Percentiles rank a stretch among this genome's conserved stretches.
These are phyloP conservation scores for Aspergillus costaricaensis DNA, from an alignment of 2,329 filamentous ascomycete species.

Conservation along the genomic window DNA sequence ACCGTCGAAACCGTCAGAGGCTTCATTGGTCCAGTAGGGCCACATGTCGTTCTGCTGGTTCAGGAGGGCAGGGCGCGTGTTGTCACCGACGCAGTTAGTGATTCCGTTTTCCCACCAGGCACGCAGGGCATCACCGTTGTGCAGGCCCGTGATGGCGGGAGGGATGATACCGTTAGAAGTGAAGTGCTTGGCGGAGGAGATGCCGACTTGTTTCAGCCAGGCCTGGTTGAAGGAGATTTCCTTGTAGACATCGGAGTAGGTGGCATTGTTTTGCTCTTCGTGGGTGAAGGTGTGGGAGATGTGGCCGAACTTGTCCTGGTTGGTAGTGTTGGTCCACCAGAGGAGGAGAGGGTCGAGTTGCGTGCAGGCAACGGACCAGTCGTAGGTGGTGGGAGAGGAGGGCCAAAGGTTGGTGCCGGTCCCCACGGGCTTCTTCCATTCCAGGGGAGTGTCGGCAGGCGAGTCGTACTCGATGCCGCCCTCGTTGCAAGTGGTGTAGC, in stretches of 20 bases:
- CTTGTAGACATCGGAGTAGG: conserved; percentile 57
- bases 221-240: conserved; percentile 64
- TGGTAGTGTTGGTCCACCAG: conserved; percentile 57
- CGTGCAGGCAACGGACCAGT: conserved; percentile 54
- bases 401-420: conserved; percentile 56
- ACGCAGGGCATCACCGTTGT: conserved; percentile 63
- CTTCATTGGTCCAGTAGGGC: conserved; percentile 56
- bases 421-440: conserved; percentile 55
- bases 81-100: conserved; percentile 63
- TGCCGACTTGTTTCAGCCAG: conserved; percentile 58
- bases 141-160: conserved; percentile 64
- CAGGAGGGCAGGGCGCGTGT: conserved; percentile 58
- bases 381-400: conserved; percentile 45
- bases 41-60: conserved; percentile 58
- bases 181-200: conserved; percentile 51
- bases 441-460: conserved; percentile 49
- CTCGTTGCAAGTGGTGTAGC: conserved; percentile 30
- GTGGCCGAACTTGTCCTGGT: conserved; percentile 58
- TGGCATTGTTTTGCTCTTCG: conserved; percentile 60
- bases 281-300: conserved; percentile 67
- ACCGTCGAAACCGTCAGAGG: conserved; percentile 57
- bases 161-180: conserved; percentile 61
- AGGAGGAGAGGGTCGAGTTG: conserved; percentile 52
- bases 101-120: conserved; percentile 64
- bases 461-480: conserved; percentile 50